Conservation (phyloP, 176 grass and related monocot species). For the Oryza nivara region DNA sequence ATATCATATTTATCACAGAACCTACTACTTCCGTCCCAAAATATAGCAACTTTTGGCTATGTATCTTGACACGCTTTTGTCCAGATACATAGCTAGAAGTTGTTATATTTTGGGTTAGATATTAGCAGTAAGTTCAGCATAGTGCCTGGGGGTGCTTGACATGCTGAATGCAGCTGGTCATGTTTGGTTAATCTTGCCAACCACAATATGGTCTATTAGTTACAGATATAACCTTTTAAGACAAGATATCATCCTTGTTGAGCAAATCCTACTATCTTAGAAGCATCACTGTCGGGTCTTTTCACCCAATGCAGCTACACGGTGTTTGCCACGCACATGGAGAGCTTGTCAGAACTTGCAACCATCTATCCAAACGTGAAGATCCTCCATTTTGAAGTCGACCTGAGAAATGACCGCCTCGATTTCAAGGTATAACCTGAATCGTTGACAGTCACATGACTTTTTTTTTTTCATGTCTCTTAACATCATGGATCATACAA, state of each 20-base stretch:
- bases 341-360: conserved; percentile 84
- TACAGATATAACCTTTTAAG: conserved; percentile 3
- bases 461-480: conserved; percentile 27
- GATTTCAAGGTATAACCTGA: conserved; percentile 80
- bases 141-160: background rate
- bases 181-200: conserved; percentile 9
- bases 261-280: background rate
- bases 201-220: background rate
- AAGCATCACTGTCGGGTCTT: background rate
- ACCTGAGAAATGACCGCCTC: conserved; percentile 75
- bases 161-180: background rate
- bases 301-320: conserved; percentile 62
- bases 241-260: background rate
- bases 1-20: conserved; percentile 1
- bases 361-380: conserved; percentile 96
- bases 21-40: background rate
- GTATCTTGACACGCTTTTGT: too few relatives aligned
- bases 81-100: too few relatives aligned
- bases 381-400: conserved; percentile 91
- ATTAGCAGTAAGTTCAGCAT: conserved; percentile 5
- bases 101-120: too few relatives aligned
- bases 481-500: background rate
- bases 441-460: background rate
- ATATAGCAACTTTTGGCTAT: too few relatives aligned
- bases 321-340: conserved; percentile 97